Percentiles rank a stretch among this genome's conserved stretches.
These are phyloP conservation scores for Sindora glabra DNA, from an alignment of 306 rosid species.

Conservation along the genomic window DNA sequence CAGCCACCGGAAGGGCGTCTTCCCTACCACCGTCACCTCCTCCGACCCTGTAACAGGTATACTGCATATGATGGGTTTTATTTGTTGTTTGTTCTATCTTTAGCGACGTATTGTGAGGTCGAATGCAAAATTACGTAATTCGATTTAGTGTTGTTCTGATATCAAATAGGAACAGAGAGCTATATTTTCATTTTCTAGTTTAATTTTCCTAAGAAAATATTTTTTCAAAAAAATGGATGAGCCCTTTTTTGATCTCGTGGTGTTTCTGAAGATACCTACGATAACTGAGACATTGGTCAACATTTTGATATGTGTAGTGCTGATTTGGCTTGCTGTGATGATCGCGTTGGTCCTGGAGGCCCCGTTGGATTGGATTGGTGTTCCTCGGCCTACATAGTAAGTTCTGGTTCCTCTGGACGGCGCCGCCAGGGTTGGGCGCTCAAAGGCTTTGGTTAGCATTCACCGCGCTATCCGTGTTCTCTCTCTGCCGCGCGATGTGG, in stretches of 20 bases:
- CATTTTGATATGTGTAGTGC: constrained; percentile 85
- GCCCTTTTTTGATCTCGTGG: constrained; percentile 58
- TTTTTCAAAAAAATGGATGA: constrained; percentile 52
- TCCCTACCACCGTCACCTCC: too few relatives aligned
- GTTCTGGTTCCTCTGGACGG: constrained; percentile 78
- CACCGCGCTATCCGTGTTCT: constrained; percentile 88
- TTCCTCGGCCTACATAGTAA: constrained; percentile 90
- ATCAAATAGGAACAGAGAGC: background rate
- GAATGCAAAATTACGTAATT: background rate
- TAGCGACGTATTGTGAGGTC: background rate
- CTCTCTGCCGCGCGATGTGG: constrained; percentile 76
- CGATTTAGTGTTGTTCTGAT: background rate
- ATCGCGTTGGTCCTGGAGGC: constrained; percentile 98
- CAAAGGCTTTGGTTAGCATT: constrained; percentile 90
- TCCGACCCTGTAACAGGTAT: too few relatives aligned
- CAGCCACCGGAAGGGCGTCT: too few relatives aligned
- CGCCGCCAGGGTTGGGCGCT: constrained; percentile 96
- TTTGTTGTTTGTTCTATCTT: too few relatives aligned
- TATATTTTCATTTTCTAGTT: background rate
- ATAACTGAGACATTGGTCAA: constrained; percentile 89
- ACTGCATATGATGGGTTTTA: too few relatives aligned
- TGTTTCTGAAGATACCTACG: constrained; percentile 68
- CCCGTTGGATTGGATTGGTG: constrained; percentile 86
- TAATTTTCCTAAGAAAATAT: background rate
- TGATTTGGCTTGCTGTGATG: constrained; percentile 98